Percentiles rank a stretch among this genome's conserved stretches.
phyloP scores from a whole-genome alignment of 169 alveolate species.

The Theileria parva region DNA sequence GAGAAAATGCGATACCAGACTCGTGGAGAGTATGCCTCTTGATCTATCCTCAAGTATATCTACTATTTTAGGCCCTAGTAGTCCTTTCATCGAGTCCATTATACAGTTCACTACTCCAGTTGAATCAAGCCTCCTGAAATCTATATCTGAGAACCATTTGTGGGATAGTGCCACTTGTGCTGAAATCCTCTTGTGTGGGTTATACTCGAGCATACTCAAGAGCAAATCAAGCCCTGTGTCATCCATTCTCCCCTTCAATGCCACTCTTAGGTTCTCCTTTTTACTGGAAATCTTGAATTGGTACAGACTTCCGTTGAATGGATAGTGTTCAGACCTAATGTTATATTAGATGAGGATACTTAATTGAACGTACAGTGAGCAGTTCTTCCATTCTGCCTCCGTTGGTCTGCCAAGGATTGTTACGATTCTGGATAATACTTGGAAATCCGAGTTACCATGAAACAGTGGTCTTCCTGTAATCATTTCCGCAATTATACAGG shows the following conservation, averaged over 20 bases:
- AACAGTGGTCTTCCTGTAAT: slow-evolving; percentile 84
- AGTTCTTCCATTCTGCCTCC: slow-evolving; percentile 82
- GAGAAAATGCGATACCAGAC: slow-evolving; percentile 77
- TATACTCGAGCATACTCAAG: slow-evolving; percentile 87
- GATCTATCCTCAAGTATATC: slow-evolving; percentile 74
- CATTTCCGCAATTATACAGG: slow-evolving; percentile 86
- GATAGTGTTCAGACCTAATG: slow-evolving; percentile 70
- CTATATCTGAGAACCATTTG: slow-evolving; percentile 88
- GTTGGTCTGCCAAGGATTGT: slow-evolving; percentile 84
- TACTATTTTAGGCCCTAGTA: slow-evolving; percentile 74
- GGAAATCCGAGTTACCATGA: slow-evolving; percentile 85
- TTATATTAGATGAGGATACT: background rate
- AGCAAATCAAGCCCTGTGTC: slow-evolving; percentile 85
- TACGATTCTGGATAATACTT: slow-evolving; percentile 76
- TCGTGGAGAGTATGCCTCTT: slow-evolving; percentile 72
- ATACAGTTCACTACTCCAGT: slow-evolving; percentile 81
- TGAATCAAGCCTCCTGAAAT: slow-evolving; percentile 78
- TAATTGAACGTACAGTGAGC: slow-evolving; percentile 66
- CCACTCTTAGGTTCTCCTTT: slow-evolving; percentile 69
- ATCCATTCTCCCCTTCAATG: slow-evolving; percentile 70
- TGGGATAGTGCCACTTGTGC: slow-evolving; percentile 94
- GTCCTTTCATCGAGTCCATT: slow-evolving; percentile 74
- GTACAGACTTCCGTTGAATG: slow-evolving; percentile 73
- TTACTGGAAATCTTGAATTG: slow-evolving; percentile 57
- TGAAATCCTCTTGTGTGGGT: slow-evolving; percentile 92